Base-by-base conservation (phyloP, 2,329 filamentous ascomycete genomes). In the Ceratocystis harringtonii region DNA sequence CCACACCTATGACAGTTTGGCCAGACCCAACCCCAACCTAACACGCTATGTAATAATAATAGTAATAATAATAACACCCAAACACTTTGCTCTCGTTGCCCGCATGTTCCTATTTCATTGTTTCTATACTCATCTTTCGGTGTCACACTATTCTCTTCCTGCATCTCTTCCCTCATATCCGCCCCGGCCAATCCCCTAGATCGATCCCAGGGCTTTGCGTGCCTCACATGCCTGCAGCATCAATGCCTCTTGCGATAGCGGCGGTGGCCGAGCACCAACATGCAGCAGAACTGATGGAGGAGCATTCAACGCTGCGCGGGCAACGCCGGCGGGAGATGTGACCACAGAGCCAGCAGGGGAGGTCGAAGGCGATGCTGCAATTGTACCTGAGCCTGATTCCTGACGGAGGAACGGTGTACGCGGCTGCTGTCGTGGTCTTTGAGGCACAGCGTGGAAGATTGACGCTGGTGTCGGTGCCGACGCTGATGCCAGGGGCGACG, bases 241-340 rank as follows among this genome's bases (percentile, higher is more conserved):
- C n/a, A 64, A n/a, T 17, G 62, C 62, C 28, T 57, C 62, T 32
- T 64, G 62, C 22, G 62, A 64, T 30, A 64, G 25, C 30, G 62
- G 62, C 2, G 62, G 62, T 7, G 62, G 62, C 8, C 62, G 62
- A 22, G 50, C 48, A 25, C 48, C 48, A 22, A 45, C 48, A 36
- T 55, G 50, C 48, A 55, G 15, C 45, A 64, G 45, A 7, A 30
- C 61, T 10, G 36, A 41, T 41, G 61, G 61, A 7, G 19, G 3
- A 7, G 41, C 41, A n/a, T 36, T 19, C 5, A 28, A n/a, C 41
- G 61, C 25, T 22, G 60, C 22, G 15, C 25, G 36, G 12, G 36
- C 22, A 19, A 28, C 30, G 12, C 60, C 60, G 2, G 60, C 25
- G 2, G 61, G 61, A n/a, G 61, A 61, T 5, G 12, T 19, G 10